phyloP scores from a whole-genome alignment of 1,284 basidiomycete species.

The Moesziomyces sp. region DNA sequence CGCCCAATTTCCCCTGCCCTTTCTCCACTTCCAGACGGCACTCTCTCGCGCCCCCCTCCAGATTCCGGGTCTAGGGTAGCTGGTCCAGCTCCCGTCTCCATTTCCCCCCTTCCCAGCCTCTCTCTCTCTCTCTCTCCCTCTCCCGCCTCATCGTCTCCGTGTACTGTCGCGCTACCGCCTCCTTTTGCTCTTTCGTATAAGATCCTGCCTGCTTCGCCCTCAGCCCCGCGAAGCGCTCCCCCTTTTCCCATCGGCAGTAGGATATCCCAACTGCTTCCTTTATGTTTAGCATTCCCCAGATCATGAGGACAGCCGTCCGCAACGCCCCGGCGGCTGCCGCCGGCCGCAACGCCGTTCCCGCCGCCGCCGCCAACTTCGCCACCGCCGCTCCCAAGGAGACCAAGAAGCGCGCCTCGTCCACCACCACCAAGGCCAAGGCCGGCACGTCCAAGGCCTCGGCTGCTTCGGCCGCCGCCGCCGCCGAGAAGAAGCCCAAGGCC shows the following conservation, averaged over 20 bases:
- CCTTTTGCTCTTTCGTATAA: slow-evolving; percentile 22
- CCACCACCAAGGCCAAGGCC: slow-evolving; percentile 45
- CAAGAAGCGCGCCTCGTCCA: slow-evolving; percentile 46
- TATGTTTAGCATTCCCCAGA: slow-evolving; percentile 34
- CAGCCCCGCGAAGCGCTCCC: slow-evolving; percentile 18
- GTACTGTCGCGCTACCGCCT: slow-evolving; percentile 8
- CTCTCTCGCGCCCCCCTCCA: slow-evolving; percentile 1
- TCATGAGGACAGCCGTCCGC: slow-evolving; percentile 45
- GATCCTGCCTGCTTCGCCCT: slow-evolving; percentile 16
- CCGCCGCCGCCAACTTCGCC: slow-evolving; percentile 35
- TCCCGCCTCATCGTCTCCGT: not conserved
- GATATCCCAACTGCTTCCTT: slow-evolving; percentile 25
- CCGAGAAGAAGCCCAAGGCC: slow-evolving; percentile 28
- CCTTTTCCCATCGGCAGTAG: slow-evolving; percentile 30
- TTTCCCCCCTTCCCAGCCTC: slow-evolving; percentile 1
- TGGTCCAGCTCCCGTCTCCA: not conserved
- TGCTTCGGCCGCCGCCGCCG: slow-evolving; percentile 14
- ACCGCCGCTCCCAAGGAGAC: slow-evolving; percentile 39
- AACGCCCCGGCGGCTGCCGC: slow-evolving; percentile 22
- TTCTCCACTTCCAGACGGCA: slow-evolving; percentile 5
- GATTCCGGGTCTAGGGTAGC: slow-evolving; percentile 1
- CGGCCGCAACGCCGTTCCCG: slow-evolving; percentile 29
- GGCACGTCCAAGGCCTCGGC: slow-evolving; percentile 21
- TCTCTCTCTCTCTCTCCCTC: not conserved
- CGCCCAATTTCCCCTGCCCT: too few relatives aligned